Evolutionary conservation across 2,329 filamentous ascomycete genomes (phyloP), one percentile per base, ranked within the genome.

Genomic region (Geosmithia flava): DNA sequence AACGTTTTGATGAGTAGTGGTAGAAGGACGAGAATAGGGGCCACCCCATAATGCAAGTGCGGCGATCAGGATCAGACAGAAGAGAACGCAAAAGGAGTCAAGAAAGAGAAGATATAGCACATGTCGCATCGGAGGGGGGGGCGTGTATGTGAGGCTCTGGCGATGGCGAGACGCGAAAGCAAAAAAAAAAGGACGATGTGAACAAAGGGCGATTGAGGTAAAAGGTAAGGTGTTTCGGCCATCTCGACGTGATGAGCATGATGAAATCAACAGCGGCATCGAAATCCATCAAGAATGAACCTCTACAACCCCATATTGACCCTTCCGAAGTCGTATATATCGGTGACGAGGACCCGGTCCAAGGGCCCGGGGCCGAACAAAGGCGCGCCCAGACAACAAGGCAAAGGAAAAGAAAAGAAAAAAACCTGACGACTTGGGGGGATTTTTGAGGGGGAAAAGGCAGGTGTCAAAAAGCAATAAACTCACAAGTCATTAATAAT

Each of bases 401-500:
- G 51, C 50, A 56, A 55, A 52, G 53, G 58, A 53, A 55, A 50
- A 51, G 23, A 27, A 8, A 27, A 27, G 8, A 27, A 27, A 27
- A 27, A 27, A 27, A 27, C 4, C 23, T 27, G 23, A 8, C 8
- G 23, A 27, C 23, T 27, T 27, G 23, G 23, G 23, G 23, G 23
- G 23, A 8, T 37, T 37, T 37, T 37, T 37, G 15, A 13, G 3
- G 33, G 33, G 33, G 15, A 37, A 37, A 37, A 16, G 11, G 33
- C 33, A 37, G 33, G 33, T 7, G 3, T 16, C 11, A 50, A 46
- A 55, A 52, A 37, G 7, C 33, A 16, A 50, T 45, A 55, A 51
- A 75, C 71, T 70, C 66, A 75, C 71, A 68, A 70, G 65, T 71
- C 69, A 74, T 72, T 62, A 68, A 71, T 62, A 62, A 67, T 59